phyloP scores from a whole-genome alignment of 352 stramenopile species.

The Phytophthora podocarpi region DNA sequence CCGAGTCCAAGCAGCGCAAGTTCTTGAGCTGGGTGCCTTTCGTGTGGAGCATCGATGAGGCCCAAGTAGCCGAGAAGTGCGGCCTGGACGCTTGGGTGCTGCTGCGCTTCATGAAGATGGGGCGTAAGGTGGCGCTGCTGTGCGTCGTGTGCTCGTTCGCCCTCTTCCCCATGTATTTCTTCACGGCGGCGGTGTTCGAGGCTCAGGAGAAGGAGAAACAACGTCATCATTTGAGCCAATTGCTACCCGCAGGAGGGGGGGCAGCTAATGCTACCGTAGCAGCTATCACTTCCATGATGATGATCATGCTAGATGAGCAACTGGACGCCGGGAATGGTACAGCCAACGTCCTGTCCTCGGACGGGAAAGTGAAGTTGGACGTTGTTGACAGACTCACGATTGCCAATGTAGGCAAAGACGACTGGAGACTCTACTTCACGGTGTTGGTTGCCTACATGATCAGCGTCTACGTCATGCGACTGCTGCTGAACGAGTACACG shows the following conservation, averaged over 20 bases:
- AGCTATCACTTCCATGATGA: conserved; percentile 33
- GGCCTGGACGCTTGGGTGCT: conserved; percentile 79
- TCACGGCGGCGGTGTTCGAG: conserved; percentile 45
- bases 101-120: conserved; percentile 74
- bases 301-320: conserved; percentile 31
- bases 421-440: conserved; percentile 70
- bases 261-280: conserved; percentile 10
- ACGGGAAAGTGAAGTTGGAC: conserved; percentile 50
- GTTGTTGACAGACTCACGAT: conserved; percentile 73
- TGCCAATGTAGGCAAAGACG: conserved; percentile 61
- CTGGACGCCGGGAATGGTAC: conserved; percentile 13
- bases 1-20: conserved; percentile 29
- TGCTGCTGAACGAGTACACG: conserved; percentile 62
- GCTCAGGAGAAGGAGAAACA: conserved; percentile 34
- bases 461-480: conserved; percentile 58
- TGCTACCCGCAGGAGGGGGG: conserved; percentile 11
- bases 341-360: conserved; percentile 23
- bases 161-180: conserved; percentile 76
- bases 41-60: conserved; percentile 59
- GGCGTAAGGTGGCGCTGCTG: conserved; percentile 68
- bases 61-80: conserved; percentile 61
- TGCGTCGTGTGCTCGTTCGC: conserved; percentile 55
- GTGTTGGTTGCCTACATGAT: conserved; percentile 58
- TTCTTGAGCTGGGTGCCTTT: conserved; percentile 70
- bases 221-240: conserved; percentile 27